These are phyloP conservation scores for Ogataea methanolica DNA, from an alignment of 805 yeast species.

Conservation along the genomic window DNA sequence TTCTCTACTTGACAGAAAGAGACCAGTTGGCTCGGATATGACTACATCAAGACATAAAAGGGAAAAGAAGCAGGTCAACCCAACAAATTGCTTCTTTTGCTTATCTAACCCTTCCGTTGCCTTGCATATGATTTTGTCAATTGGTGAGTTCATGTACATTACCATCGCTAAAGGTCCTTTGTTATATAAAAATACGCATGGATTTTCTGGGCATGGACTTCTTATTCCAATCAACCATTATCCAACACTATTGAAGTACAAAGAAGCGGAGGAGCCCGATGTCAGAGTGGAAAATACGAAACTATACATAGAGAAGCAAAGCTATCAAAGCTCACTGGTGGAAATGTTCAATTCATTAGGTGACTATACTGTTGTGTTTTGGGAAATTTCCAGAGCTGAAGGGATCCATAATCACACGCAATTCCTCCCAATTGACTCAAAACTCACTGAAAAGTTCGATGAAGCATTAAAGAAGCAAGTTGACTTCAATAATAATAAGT, in stretches of 20 bases:
- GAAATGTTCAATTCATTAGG: constrained; percentile 38
- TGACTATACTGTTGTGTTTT: constrained; percentile 54
- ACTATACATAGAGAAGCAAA: constrained; percentile 39
- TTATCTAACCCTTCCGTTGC: constrained; percentile 74
- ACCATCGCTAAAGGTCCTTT: constrained; percentile 87
- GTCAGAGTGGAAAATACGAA: constrained; percentile 29
- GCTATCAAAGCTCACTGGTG: constrained; percentile 44
- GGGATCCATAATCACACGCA: constrained; percentile 78
- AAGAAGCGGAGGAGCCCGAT: constrained; percentile 19
- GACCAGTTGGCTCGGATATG: background rate
- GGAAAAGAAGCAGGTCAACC: constrained; percentile 39
- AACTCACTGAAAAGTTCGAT: constrained; percentile 36
- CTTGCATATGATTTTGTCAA: constrained; percentile 74
- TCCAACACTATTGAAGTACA: constrained; percentile 34
- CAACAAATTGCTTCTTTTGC: constrained; percentile 75
- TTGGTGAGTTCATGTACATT: constrained; percentile 61
- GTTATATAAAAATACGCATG: constrained; percentile 43
- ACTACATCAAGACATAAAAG: constrained; percentile 15
- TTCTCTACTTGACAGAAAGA: background rate
- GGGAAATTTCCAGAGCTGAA: constrained; percentile 59
- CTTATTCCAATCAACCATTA: constrained; percentile 75
- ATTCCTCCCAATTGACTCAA: constrained; percentile 57
- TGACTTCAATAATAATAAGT: constrained; percentile 44
- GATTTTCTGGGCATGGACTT: constrained; percentile 77
- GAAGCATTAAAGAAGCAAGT: constrained; percentile 40